Percentiles rank a stretch among this genome's conserved stretches.
Conservation (phyloP, 1,284 basidiomycete species). For the Polyporus tsugae region DNA sequence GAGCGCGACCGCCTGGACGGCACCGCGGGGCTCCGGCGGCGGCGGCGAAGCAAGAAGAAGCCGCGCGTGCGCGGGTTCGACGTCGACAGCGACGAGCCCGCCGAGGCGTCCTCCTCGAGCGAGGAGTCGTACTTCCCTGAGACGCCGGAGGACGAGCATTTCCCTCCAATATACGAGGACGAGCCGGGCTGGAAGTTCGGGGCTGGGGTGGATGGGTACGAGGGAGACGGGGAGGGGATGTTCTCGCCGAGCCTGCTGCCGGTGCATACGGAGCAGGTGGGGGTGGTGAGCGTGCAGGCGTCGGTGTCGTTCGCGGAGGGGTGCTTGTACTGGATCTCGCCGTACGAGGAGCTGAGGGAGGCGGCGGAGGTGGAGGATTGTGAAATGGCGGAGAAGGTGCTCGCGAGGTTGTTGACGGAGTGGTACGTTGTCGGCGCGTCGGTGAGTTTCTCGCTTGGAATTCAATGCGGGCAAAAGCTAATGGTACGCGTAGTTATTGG, state of each 20-base stretch:
- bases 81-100: constrained; percentile 21
- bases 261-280: constrained; percentile 50
- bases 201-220: constrained; percentile 7
- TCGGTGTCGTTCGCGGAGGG: constrained; percentile 47
- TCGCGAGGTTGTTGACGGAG: constrained; percentile 41
- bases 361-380: constrained; percentile 57
- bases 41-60: constrained; percentile 39
- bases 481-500: constrained; percentile 6
- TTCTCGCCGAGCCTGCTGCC: constrained; percentile 45
- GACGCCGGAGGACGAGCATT: constrained; percentile 33
- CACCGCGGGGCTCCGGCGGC: constrained; percentile 40
- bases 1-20: constrained; percentile 25
- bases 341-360: constrained; percentile 60
- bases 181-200: neutral
- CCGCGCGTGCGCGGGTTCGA: constrained; percentile 20
- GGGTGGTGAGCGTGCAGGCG: constrained; percentile 28
- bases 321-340: constrained; percentile 57
- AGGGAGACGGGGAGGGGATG: constrained; percentile 23
- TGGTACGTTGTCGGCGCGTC: constrained; percentile 47
- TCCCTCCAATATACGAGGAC: constrained; percentile 22
- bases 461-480: neutral
- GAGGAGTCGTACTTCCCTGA: constrained; percentile 30
- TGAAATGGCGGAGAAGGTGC: constrained; percentile 56
- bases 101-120: constrained; percentile 21
- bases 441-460: constrained; percentile 29